Base-by-base conservation (phyloP, 495 filamentous ascomycete species). In the Halenospora varia region DNA sequence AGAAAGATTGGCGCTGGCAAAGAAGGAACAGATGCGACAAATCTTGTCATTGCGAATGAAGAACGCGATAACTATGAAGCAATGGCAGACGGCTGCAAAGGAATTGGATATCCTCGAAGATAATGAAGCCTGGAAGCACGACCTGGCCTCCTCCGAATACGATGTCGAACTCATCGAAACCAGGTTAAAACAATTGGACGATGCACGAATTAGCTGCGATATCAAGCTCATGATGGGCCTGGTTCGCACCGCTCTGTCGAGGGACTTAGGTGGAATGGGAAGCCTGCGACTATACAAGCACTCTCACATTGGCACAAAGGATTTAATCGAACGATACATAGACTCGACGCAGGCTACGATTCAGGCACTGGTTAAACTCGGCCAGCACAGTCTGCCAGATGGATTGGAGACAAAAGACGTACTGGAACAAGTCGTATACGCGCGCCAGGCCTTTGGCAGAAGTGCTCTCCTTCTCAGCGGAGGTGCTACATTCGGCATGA, bases 401-500 rank as follows among this genome's bases (percentile, higher is more conserved):
- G 77, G 74, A 13, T 51, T 86, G 40, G 81, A 88, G 59, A 64
- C 86, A 25, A 79, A 83, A 53, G 82, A 87, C 59, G 80, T 96
- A 23, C 74, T 89, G 23, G 88, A 92, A 54, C 81, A 84, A 58
- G 74, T 97, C 59, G 71, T 96, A 17, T 85, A 82, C 44, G 84
- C 91, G 3, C 79, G 90, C 52, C 90, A 96, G 69, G 88, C 89
- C 9, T 97, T 92, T 69, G 93, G 93, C 10, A 80, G 92, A 51
- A 96, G 88, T 60, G 93, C 92, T 0, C 71, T 97, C 54, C 75
- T 96, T 1, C 77, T 97, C 18, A 96, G 91, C 13, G 93, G 93
- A 15, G 93, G 93, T 9, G 93, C 88, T 0, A 97, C 91, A 0
- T 93, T 96, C 70, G 93, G 93, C 23, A 96, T 97, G 93, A 89